Evolutionary conservation across 208 protist species (phyloP).

Genomic region (Leishmania major): DNA sequence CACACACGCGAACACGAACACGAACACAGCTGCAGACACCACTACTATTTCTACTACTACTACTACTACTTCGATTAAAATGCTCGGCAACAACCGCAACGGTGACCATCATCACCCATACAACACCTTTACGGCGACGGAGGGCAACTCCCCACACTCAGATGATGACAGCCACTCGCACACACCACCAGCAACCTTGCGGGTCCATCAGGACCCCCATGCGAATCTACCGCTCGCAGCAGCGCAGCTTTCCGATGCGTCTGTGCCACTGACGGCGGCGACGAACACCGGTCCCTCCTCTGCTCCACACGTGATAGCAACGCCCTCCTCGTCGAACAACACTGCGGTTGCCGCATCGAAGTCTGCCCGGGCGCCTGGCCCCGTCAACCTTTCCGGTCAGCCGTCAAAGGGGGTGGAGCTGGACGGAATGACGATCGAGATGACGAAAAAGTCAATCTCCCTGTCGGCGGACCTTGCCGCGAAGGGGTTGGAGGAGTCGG

Average conservation of each 20-base stretch:
- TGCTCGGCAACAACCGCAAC: slow-evolving; percentile 13
- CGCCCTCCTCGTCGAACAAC: slow-evolving; percentile 11
- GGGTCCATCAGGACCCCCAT: background rate
- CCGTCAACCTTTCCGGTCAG: background rate
- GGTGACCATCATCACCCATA: background rate
- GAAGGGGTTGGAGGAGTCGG: slow-evolving; percentile 2
- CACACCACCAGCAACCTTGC: background rate
- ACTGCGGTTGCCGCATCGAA: background rate
- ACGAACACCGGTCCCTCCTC: background rate
- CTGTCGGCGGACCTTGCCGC: background rate
- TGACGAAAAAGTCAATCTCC: slow-evolving; percentile 1
- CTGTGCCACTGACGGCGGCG: background rate
- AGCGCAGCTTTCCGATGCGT: background rate
- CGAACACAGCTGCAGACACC: no score
- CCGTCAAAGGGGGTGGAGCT: slow-evolving; percentile 15
- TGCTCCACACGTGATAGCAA: background rate
- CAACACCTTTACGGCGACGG: slow-evolving; percentile 1
- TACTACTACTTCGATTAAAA: background rate
- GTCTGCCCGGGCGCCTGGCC: background rate
- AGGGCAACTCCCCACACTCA: background rate
- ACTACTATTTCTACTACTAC: background rate
- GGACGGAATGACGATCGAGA: slow-evolving; percentile 11
- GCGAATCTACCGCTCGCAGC: slow-evolving; percentile 3
- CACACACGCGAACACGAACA: background rate
- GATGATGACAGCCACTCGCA: background rate